Conservation (phyloP, 805 yeast genomes). For the Ascoidea tarda region DNA sequence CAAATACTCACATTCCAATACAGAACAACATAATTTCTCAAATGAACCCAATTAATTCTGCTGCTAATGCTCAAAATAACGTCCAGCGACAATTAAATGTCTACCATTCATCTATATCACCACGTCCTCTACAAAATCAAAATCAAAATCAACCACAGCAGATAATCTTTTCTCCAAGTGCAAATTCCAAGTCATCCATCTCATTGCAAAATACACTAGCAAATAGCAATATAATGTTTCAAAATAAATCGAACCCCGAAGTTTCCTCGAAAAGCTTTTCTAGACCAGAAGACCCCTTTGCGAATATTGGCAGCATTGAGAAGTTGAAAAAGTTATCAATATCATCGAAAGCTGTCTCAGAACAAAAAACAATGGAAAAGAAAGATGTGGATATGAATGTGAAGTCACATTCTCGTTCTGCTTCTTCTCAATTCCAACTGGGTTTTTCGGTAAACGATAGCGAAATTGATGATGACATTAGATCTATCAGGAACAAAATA, state of each 20-base stretch:
- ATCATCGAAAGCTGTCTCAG: background rate
- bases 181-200: background rate
- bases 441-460: background rate
- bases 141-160: background rate
- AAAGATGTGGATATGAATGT: background rate
- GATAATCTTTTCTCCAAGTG: background rate
- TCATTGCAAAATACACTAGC: background rate
- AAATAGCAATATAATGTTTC: background rate
- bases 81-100: background rate
- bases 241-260: background rate
- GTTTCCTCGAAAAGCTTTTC: background rate
- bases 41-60: background rate
- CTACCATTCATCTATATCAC: background rate
- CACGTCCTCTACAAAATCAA: background rate
- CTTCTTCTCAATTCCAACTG: too few species aligned
- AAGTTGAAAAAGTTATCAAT: background rate
- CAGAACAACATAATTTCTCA: background rate
- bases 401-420: too few species aligned
- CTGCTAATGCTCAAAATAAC: background rate
- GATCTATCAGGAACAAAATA: slow-evolving; percentile 4
- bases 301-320: slow-evolving; percentile 1
- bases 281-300: slow-evolving; percentile 7
- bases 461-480: slow-evolving; percentile 2
- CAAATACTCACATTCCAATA: background rate
- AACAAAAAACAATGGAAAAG: background rate